Base-by-base conservation (phyloP, 805 yeast species). In the Suhomyces tanzawaensis region DNA sequence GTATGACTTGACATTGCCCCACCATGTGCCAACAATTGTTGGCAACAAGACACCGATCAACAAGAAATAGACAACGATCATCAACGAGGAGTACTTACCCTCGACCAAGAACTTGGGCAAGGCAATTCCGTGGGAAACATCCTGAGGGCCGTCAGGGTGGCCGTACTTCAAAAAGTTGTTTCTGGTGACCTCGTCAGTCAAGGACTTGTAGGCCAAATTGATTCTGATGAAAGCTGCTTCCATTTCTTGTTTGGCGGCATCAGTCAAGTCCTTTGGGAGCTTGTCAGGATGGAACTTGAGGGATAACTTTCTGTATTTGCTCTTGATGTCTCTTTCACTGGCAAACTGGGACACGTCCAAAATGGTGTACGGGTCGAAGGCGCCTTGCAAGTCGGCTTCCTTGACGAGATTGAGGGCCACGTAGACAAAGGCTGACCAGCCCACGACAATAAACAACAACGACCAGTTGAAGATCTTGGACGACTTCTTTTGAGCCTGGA, bases 91-190 rank as follows among this genome's bases (percentile, higher is more conserved):
- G 16, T 81, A 81, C 41, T 80, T 73, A 29, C 95, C 89, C 47
- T 88, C 96, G 21, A 95, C 85, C 44, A 93, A 72, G 64, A 86
- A 88, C 57, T 84, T 81, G 22, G 99, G 99, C 48, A 93, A 66
- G 0, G 98, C 99, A 60, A 93, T 89, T 45, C 99, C 99, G 58
- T 88, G 96, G 15, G 83, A 69, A 14, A 83, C 74, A 19, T 86
- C 86, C 62, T 87, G 95, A 29, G 95, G 96, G 29, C 99, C 99
- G 66, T 93, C 99, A 4, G 99, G 99, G 58, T 95, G 96, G 34
- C 99, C 99, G 55, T 83, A 93, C 51, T 78, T 81, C 52, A 82
- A 68, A 60, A 77, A 89, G 58, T 93, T 93, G 50, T 85, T 86
- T 52, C 79, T 84, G 3, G 86, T 80, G 8, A 71, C 74, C 49